These are phyloP conservation scores for Yueomyces sp. DNA, from an alignment of 805 yeast genomes.

Conservation along the genomic window DNA sequence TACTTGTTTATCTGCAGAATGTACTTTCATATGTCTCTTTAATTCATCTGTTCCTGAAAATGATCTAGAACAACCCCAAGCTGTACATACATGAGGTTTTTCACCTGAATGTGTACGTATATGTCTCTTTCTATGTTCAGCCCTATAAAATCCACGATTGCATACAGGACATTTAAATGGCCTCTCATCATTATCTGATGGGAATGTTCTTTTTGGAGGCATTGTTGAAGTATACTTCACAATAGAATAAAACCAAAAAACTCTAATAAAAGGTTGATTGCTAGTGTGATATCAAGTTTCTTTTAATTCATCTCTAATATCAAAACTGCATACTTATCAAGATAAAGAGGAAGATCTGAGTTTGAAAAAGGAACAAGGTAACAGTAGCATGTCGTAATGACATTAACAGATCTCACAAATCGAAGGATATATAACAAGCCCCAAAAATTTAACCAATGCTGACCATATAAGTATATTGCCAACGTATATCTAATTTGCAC, in stretches of 20 bases:
- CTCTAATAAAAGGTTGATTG: no score
- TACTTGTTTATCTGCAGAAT: background rate
- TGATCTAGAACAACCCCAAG: conserved; percentile 65
- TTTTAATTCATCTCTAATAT: no score
- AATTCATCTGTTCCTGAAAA: conserved; percentile 73
- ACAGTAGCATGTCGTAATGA: no score
- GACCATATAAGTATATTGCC: no score
- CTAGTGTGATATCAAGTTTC: no score
- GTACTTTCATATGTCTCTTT: conserved; percentile 49
- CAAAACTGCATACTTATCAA: background rate
- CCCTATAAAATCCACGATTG: conserved; percentile 70
- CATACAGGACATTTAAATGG: conserved; percentile 80
- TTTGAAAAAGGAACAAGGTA: no score
- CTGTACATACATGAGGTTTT: conserved; percentile 73
- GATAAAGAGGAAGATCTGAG: background rate
- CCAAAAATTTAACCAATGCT: no score
- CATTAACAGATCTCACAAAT: no score
- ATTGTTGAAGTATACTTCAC: background rate
- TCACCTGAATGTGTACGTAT: conserved; percentile 88
- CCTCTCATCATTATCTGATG: conserved; percentile 24
- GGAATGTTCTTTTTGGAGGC: conserved; percentile 1
- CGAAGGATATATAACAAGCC: no score
- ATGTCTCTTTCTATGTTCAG: conserved; percentile 84
- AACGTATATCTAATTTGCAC: no score
- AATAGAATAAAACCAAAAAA: no score